Conservation (phyloP, 768 basidiomycete genomes). For the Tricholoma hemisulphureum region DNA sequence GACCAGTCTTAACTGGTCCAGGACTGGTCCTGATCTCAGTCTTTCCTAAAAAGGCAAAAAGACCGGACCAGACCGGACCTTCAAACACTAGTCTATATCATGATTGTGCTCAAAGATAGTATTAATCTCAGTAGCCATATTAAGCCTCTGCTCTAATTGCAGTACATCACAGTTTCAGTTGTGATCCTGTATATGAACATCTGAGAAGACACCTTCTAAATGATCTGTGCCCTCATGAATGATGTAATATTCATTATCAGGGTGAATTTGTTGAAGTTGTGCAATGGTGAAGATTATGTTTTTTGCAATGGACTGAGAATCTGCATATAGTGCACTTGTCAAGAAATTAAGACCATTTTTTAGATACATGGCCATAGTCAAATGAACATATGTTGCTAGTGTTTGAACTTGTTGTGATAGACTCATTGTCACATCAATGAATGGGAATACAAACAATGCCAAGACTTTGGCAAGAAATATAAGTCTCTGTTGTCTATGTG, state of each 20-base stretch:
- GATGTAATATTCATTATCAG: conserved; percentile 13
- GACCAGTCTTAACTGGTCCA: no score
- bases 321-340: conserved; percentile 22
- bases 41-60: no score
- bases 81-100: neutral
- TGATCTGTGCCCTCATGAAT: conserved; percentile 24
- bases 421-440: neutral
- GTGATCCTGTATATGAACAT: conserved; percentile 21
- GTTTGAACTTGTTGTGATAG: neutral
- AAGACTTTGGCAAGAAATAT: neutral
- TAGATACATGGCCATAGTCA: conserved; percentile 9
- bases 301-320: conserved; percentile 26
- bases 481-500: neutral
- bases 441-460: neutral
- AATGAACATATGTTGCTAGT: neutral
- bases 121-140: conserved; percentile 16
- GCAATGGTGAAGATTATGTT: conserved; percentile 23
- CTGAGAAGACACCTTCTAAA: conserved; percentile 24
- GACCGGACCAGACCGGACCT: no score
- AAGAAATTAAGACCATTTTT: conserved; percentile 16
- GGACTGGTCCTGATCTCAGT: no score
- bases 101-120: neutral
- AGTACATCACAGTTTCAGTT: conserved; percentile 20
- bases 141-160: conserved; percentile 20
- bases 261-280: conserved; percentile 12